These are phyloP conservation scores for Lanmaoa rubissima DNA, from an alignment of 768 basidiomycete genomes.

Conservation along the genomic window DNA sequence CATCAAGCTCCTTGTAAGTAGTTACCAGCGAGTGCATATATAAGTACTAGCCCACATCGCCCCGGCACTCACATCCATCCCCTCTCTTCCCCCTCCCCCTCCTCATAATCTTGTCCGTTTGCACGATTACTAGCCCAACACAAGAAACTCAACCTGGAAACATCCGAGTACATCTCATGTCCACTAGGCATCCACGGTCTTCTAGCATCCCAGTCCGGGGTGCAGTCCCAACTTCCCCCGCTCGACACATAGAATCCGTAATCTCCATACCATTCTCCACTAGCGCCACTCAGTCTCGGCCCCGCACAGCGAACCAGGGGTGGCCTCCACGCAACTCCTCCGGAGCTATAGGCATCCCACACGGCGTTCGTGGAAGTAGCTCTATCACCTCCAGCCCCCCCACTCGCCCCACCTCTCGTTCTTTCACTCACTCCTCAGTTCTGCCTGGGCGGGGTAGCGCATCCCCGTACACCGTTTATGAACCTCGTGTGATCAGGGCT, in stretches of 20 bases:
- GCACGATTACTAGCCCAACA: neutral
- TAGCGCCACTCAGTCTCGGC: conserved; percentile 38
- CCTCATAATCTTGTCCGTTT: neutral
- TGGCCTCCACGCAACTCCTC: conserved; percentile 27
- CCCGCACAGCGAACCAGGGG: conserved; percentile 37
- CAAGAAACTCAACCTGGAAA: neutral
- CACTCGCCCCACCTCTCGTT: conserved; percentile 43
- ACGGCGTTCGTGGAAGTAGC: conserved; percentile 38
- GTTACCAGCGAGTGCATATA: conserved; percentile 7
- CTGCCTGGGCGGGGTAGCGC: conserved; percentile 32
- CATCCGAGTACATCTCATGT: conserved; percentile 35
- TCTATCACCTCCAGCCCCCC: conserved; percentile 36
- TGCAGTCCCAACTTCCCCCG: conserved; percentile 42
- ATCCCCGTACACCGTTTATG: conserved; percentile 39
- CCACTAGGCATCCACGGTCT: conserved; percentile 54
- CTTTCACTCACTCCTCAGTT: conserved; percentile 38
- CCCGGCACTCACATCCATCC: neutral
- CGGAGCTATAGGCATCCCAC: conserved; percentile 37
- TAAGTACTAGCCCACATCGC: neutral
- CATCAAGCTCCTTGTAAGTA: conserved; percentile 5
- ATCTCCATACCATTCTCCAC: conserved; percentile 59
- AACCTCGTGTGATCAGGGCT: conserved; percentile 70
- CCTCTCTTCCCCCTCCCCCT: neutral
- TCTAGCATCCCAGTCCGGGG: conserved; percentile 64
- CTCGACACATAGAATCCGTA: conserved; percentile 62